A percentile compares a stretch with the other conserved stretches of the same genome.
Conservation (phyloP, 331 rosid genomes). For the Pyracantha coccinea region DNA sequence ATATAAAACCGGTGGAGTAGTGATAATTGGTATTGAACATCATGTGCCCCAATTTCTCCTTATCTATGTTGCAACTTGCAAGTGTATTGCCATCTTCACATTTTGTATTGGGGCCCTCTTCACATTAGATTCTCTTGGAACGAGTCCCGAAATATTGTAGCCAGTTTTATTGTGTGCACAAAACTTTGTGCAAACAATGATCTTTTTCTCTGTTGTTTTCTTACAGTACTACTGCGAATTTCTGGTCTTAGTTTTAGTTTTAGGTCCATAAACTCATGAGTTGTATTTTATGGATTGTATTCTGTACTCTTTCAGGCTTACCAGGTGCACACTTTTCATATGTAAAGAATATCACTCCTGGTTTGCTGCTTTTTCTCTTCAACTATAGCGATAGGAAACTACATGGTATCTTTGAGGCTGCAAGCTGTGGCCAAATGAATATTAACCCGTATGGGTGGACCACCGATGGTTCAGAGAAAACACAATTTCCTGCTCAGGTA, state of each 20-base stretch:
- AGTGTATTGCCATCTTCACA: neutral
- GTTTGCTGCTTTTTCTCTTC: constrained; percentile 83
- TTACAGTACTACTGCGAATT: neutral
- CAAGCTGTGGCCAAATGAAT: constrained; percentile 54
- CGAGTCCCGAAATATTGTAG: neutral
- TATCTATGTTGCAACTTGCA: neutral
- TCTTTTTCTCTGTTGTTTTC: neutral
- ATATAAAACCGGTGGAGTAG: neutral
- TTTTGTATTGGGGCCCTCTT: neutral
- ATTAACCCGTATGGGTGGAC: constrained; percentile 87
- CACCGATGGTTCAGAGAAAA: constrained; percentile 47
- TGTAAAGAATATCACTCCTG: constrained; percentile 70
- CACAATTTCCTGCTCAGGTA: constrained; percentile 89
- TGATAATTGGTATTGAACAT: neutral
- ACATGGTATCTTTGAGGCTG: constrained; percentile 84
- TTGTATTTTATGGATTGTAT: neutral
- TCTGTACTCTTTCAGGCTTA: constrained; percentile 45
- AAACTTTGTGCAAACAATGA: neutral
- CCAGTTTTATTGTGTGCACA: neutral
- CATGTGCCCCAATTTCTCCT: neutral
- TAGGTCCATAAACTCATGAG: neutral
- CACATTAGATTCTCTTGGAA: neutral
- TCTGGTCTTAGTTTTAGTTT: neutral
- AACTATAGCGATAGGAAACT: constrained; percentile 66
- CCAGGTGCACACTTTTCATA: constrained; percentile 23